phyloP scores from a whole-genome alignment of 495 filamentous ascomycete genomes.

The Delitschia confertaspora region DNA sequence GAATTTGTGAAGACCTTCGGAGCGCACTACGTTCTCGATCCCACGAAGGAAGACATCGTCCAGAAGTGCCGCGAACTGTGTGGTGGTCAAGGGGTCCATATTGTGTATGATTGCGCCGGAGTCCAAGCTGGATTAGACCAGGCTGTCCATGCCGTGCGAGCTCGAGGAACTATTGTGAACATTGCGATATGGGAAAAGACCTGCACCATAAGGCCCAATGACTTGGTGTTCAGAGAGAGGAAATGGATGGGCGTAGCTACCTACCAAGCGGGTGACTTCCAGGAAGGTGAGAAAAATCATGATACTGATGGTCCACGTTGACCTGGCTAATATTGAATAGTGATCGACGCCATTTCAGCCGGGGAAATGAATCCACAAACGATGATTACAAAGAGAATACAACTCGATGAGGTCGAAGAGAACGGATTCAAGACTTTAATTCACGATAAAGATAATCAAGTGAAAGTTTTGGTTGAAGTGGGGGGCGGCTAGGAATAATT shows the following conservation, averaged over 20 bases:
- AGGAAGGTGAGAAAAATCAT: conserved; percentile 42
- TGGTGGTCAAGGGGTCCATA: conserved; percentile 43
- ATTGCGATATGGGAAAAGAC: conserved; percentile 54
- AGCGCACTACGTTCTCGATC: conserved; percentile 48
- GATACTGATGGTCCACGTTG: too few species aligned
- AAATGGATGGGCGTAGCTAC: conserved; percentile 48
- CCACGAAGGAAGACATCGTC: conserved; percentile 44
- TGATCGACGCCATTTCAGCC: conserved; percentile 39
- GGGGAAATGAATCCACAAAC: conserved; percentile 45
- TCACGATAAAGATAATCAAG: conserved; percentile 48
- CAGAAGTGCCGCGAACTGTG: conserved; percentile 40
- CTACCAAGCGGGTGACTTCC: conserved; percentile 48
- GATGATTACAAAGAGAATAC: conserved; percentile 53
- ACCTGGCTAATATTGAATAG: conserved; percentile 5
- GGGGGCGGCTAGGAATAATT: conserved; percentile 9
- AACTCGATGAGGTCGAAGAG: conserved; percentile 47
- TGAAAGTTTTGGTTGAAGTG: conserved; percentile 47
- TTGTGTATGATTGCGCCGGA: conserved; percentile 52
- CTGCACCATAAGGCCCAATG: conserved; percentile 42
- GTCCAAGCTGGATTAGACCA: conserved; percentile 45
- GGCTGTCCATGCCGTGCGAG: conserved; percentile 42
- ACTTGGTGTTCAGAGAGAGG: conserved; percentile 49
- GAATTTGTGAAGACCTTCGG: conserved; percentile 45
- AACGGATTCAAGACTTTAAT: conserved; percentile 49
- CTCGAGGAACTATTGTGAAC: conserved; percentile 51